phyloP scores from a whole-genome alignment of 345 rosid genomes.

The Bretschneidera sinensis region DNA sequence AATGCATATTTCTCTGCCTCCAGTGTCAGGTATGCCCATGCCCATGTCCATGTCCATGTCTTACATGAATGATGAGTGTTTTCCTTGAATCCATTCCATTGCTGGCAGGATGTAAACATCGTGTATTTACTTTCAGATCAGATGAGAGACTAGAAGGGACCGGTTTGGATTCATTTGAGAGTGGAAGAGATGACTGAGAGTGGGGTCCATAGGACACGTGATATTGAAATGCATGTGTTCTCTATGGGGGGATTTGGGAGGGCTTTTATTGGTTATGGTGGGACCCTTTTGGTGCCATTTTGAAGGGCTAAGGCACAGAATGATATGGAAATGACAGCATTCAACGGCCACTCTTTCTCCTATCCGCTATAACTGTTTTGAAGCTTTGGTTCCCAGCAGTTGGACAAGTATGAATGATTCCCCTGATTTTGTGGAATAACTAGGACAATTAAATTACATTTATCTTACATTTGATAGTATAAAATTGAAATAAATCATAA shows the following conservation, averaged over 20 bases:
- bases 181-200: slow-evolving; percentile 21
- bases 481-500: no score
- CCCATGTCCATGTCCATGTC: slow-evolving; percentile 25
- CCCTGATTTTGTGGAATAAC: slow-evolving; percentile 25
- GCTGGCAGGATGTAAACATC: slow-evolving; percentile 38
- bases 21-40: slow-evolving; percentile 34
- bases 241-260: slow-evolving; percentile 28
- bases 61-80: slow-evolving; percentile 28
- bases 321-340: slow-evolving; percentile 35
- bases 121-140: slow-evolving; percentile 42
- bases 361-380: slow-evolving; percentile 27
- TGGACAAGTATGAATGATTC: slow-evolving; percentile 26
- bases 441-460: no score
- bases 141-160: slow-evolving; percentile 42
- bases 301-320: slow-evolving; percentile 14
- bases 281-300: slow-evolving; percentile 35
- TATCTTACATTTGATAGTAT: no score
- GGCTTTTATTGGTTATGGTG: slow-evolving; percentile 32
- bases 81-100: slow-evolving; percentile 25
- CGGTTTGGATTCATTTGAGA: slow-evolving; percentile 31
- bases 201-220: slow-evolving; percentile 38
- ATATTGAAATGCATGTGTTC: slow-evolving; percentile 32
- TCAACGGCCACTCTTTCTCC: slow-evolving; percentile 30
- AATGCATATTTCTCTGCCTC: slow-evolving; percentile 30
- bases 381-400: slow-evolving; percentile 34